Conservation (phyloP, 306 rosid species). For the Astragalus glycyphyllos region DNA sequence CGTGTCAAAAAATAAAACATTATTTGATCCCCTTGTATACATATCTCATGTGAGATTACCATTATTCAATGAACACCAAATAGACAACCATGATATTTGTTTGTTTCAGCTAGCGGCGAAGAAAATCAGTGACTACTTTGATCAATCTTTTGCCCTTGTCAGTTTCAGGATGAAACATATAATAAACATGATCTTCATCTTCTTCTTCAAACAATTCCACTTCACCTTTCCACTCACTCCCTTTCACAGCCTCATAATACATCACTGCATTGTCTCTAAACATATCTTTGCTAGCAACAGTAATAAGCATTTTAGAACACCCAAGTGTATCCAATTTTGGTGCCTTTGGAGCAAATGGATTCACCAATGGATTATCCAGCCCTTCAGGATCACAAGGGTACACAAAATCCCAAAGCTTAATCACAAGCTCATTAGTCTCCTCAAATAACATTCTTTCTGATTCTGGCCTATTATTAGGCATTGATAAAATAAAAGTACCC, state of each 20-base stretch:
- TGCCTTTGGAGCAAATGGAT: constrained; percentile 44
- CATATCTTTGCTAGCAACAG: constrained; percentile 45
- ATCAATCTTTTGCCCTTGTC: constrained; percentile 29
- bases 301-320: constrained; percentile 44
- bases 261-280: constrained; percentile 40
- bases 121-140: constrained; percentile 30
- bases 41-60: too few relatives aligned
- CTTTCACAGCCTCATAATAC: constrained; percentile 39
- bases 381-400: constrained; percentile 48
- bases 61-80: too few relatives aligned
- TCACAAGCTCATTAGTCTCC: neutral
- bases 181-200: constrained; percentile 41
- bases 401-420: constrained; percentile 38
- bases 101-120: constrained; percentile 12
- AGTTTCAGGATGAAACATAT: neutral
- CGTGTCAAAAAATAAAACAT: too few relatives aligned
- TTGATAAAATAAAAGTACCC: constrained; percentile 35
- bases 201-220: constrained; percentile 41
- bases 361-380: constrained; percentile 44
- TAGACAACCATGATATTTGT: neutral
- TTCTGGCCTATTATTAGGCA: constrained; percentile 39
- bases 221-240: constrained; percentile 52
- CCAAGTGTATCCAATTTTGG: constrained; percentile 47
- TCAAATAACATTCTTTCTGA: constrained; percentile 3
- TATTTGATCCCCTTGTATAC: too few relatives aligned